These are phyloP conservation scores for Rubia balearica DNA, from an alignment of 305 asterid genomes.

Conservation along the genomic window DNA sequence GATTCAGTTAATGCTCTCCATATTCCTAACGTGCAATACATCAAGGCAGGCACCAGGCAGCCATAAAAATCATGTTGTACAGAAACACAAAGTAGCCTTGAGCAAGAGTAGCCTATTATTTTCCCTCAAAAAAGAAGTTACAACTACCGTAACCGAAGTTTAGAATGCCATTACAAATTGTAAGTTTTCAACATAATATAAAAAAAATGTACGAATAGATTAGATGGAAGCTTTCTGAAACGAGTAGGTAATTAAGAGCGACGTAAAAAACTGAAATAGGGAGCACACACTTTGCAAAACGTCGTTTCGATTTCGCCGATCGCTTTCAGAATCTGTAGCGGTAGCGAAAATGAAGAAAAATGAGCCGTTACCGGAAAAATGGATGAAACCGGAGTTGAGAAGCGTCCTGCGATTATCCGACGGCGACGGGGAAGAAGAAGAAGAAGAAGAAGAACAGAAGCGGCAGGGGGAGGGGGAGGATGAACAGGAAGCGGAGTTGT, in stretches of 20 bases:
- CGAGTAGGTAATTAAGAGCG: neutral
- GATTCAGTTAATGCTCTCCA: neutral
- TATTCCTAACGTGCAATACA: neutral
- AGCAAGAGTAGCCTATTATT: neutral
- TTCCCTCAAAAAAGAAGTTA: too few relatives aligned
- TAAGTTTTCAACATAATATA: neutral
- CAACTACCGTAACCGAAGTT: neutral
- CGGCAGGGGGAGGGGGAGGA: conserved; percentile 19
- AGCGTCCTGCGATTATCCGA: conserved; percentile 8
- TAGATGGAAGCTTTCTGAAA: neutral
- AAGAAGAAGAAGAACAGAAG: conserved; percentile 17
- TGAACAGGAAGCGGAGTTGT: conserved; percentile 9
- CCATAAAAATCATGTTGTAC: too few relatives aligned
- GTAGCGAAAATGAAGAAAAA: neutral
- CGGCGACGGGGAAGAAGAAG: conserved; percentile 9
- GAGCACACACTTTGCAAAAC: neutral
- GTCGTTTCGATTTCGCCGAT: neutral
- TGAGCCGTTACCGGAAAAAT: conserved; percentile 19
- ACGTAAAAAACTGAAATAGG: neutral
- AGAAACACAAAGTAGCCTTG: neutral
- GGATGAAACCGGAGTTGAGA: conserved; percentile 17
- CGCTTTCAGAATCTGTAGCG: neutral
- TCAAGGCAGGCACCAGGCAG: neutral
- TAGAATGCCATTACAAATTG: too few relatives aligned
- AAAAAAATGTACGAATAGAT: neutral